Base-by-base conservation (phyloP, 768 basidiomycete species). In the Lentinula guzmanii region DNA sequence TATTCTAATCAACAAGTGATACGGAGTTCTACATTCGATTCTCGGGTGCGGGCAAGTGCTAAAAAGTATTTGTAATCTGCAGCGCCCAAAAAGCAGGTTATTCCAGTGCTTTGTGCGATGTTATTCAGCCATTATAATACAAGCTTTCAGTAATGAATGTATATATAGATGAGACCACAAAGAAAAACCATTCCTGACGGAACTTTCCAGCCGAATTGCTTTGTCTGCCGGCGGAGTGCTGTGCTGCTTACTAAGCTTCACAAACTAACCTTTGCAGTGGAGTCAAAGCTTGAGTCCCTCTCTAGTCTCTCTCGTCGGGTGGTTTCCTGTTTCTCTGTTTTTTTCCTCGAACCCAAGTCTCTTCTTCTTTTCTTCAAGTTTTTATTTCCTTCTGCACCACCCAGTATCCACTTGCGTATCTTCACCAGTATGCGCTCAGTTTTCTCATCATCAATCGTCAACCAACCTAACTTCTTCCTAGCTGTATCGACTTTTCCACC, bases 1-100 rank as follows among this genome's bases (percentile, higher is more conserved):
- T 92, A 98, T 67, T 92, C 90, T 3, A 89, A 91, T 35, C 94
- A 98, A 70, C 89, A 86, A 43, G 75, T 80, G 51, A 93, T 98
- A 66, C 83, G 87, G 61, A 95, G 90, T 70, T 69, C 74, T 16
- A 81, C 86, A 4, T 98, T 98, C 76, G 95, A 98, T 70, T 77
- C 78, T 5, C 83, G 91, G 46, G 89, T 98, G 1, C 80, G 92
- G 63, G 86, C 88, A 18, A 90, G 89, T 74, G 97, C 96, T 56
- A 91, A 87, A 75, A 91, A 89, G 77, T 76, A 93, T 72, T 75
- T 98, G 67, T 87, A 70, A 48, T 9, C 70, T 42, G 39, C 13
- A 35, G 45, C 28, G 42, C 6, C 5, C 6, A n/a, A 2, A 1
- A 43, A n/a, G 42, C 42, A 16, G 16, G 42, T 41, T 1, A 4